Conservation (phyloP, 805 yeast species). For the Saturnispora kantuleensis region DNA sequence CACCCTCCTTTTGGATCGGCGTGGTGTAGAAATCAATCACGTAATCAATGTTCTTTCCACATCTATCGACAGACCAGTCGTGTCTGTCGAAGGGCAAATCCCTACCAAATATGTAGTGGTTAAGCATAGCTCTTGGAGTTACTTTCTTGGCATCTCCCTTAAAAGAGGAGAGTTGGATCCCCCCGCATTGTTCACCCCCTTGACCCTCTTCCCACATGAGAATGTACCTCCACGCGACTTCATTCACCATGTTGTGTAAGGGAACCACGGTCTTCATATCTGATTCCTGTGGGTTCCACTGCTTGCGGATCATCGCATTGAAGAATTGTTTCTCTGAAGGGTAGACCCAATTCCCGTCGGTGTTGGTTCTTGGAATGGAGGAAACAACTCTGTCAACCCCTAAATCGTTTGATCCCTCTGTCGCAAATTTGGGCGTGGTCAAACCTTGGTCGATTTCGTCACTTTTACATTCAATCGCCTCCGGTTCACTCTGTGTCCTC, state of each 20-base stretch:
- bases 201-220: constrained; percentile 65
- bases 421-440: constrained; percentile 20
- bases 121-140: constrained; percentile 80
- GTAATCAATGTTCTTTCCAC: constrained; percentile 77
- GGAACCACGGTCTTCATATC: constrained; percentile 93
- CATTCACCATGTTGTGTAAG: constrained; percentile 88
- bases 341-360: constrained; percentile 73
- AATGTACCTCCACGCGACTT: constrained; percentile 83
- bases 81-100: constrained; percentile 90
- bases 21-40: constrained; percentile 79
- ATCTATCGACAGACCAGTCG: constrained; percentile 83
- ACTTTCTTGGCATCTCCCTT: constrained; percentile 79
- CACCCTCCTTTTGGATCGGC: constrained; percentile 28
- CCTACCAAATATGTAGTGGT: constrained; percentile 49
- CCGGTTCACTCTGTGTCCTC: constrained; percentile 11
- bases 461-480: constrained; percentile 42
- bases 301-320: constrained; percentile 87
- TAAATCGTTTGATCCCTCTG: constrained; percentile 30
- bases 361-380: constrained; percentile 72
- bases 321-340: constrained; percentile 93
- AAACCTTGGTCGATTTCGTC: constrained; percentile 26
- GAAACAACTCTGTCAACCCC: constrained; percentile 71
- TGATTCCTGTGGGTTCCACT: constrained; percentile 69
- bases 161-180: constrained; percentile 73
- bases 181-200: constrained; percentile 65